Base-by-base conservation (phyloP, 192 early-diverging fungal genomes). In the Haplosporangium gracile region DNA sequence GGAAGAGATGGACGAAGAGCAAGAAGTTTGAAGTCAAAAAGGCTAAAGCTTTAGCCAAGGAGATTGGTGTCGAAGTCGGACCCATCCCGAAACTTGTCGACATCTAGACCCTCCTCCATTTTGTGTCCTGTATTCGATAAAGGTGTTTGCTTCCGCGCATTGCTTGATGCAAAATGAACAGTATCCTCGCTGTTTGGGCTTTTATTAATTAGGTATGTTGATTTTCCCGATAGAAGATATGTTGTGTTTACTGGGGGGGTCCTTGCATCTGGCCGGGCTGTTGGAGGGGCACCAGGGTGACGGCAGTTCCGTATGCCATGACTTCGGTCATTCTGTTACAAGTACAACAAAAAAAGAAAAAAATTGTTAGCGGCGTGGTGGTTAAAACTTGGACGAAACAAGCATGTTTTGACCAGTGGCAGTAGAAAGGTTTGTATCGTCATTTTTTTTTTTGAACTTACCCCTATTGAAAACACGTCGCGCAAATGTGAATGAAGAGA, bases 1-100 rank as follows among this genome's bases (percentile, higher is more conserved):
- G 82, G 8, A 90, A 89, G 71, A 77, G 82, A 26, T 93, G 93
- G 93, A 71, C 75, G 34, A 70, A 80, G 47, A 77, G 74, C 63
- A 76, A 77, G 26, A 88, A 81, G 68, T 75, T 70, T 53, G 79
- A 70, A 63, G 49, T 80, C 51, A 87, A 89, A 75, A 49, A 68
- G 26, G 74, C 76, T 5, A 79, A 82, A 39, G 77, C 57, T 4
- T 24, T 81, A 26, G 88, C 82, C 36, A 78, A 78, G 70, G 77
- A 82, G 68, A 82, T 85, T 45, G 83, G 78, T 2, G 78, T 85
- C 18, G 83, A 85, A 24, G 70, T 80, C 39, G 83, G 83, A 15
- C 83, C 83, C 20, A 85, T 85, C 26, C 78, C 83, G 18, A 85
- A 80, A 45, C 39, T 51, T 13, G 22, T 70, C 4, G n/a, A 75